Conservation (phyloP, 345 rosid species). For the Linum usitatissimum region DNA sequence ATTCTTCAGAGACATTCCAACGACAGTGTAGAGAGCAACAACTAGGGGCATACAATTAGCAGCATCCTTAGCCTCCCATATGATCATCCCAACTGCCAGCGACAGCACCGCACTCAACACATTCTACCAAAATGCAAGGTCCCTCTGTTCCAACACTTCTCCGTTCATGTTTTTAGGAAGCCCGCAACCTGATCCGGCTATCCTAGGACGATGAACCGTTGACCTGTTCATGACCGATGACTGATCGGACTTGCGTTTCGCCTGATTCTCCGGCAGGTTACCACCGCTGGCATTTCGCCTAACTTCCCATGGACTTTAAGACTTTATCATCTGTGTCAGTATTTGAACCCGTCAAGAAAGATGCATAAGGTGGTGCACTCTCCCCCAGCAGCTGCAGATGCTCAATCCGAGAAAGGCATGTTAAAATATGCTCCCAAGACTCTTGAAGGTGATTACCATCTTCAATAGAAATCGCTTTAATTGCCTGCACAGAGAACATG, state of each 20-base stretch:
- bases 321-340: conserved; percentile 57
- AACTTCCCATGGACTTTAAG: conserved; percentile 35
- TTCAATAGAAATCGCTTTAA: conserved; percentile 81
- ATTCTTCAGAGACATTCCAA: conserved; percentile 60
- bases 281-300: too few species aligned
- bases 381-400: conserved; percentile 92
- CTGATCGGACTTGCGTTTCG: conserved; percentile 15
- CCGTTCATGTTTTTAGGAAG: conserved; percentile 19
- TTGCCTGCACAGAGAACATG: conserved; percentile 42
- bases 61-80: conserved; percentile 53
- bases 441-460: conserved; percentile 94
- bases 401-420: conserved; percentile 93
- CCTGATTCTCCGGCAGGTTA: conserved; percentile 13
- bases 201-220: background rate
- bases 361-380: conserved; percentile 86
- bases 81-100: conserved; percentile 48
- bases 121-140: conserved; percentile 43
- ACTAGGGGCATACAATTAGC: conserved; percentile 52
- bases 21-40: conserved; percentile 61
- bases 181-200: conserved; percentile 9
- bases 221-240: background rate
- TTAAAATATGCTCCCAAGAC: conserved; percentile 92
- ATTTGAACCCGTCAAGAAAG: conserved; percentile 55
- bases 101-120: conserved; percentile 53
- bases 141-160: conserved; percentile 27